phyloP scores from a whole-genome alignment of 768 basidiomycete genomes.

The Hirschioporus abietinus region DNA sequence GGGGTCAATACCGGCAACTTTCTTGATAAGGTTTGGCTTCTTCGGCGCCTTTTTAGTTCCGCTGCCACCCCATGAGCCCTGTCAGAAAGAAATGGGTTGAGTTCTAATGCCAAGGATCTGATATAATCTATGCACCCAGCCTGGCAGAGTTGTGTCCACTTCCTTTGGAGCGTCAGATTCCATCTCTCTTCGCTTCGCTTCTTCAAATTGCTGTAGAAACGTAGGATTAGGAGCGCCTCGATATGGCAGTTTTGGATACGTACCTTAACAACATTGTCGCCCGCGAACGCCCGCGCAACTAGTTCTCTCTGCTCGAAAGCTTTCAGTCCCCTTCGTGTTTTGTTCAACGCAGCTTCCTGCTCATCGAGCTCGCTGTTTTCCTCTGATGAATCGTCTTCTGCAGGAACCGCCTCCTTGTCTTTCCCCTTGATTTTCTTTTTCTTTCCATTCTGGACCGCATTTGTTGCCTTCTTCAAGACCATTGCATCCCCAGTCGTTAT shows the following conservation, averaged over 20 bases:
- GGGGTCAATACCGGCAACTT: constrained; percentile 76
- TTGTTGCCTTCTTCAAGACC: constrained; percentile 9
- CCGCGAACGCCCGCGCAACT: constrained; percentile 93
- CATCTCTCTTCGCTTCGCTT: constrained; percentile 75
- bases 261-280: constrained; percentile 92
- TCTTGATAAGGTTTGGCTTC: constrained; percentile 72
- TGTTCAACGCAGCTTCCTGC: constrained; percentile 46
- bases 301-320: constrained; percentile 90
- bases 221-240: constrained; percentile 7
- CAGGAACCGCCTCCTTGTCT: constrained; percentile 14
- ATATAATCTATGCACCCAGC: constrained; percentile 69
- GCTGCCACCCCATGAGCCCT: constrained; percentile 91
- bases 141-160: constrained; percentile 86
- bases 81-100: constrained; percentile 4
- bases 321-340: constrained; percentile 38
- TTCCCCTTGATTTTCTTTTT: constrained; percentile 4
- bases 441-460: constrained; percentile 20
- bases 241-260: constrained; percentile 16
- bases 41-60: constrained; percentile 58
- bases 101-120: constrained; percentile 4
- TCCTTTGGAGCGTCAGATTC: constrained; percentile 83
- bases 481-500: constrained; percentile 58
- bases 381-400: constrained; percentile 42
- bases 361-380: constrained; percentile 63
- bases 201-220: constrained; percentile 68